Evolutionary conservation across 202 grass and related monocot species (phyloP), one percentile per base, ranked within the genome.

Genomic region (Cymbopogon flexuosus): DNA sequence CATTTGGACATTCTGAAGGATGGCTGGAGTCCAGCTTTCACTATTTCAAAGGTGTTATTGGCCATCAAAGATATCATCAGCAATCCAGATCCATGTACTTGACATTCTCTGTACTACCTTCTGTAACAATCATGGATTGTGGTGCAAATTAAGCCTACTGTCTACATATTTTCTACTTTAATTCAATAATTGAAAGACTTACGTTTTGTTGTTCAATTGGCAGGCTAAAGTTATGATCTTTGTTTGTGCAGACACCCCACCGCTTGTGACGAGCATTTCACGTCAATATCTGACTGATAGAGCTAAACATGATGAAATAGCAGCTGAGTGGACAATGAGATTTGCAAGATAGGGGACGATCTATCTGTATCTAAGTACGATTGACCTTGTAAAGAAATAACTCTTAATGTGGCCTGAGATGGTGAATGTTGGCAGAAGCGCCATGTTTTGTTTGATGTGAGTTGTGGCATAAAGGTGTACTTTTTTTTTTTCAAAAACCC

Each of bases 31-130:
- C 92, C 96, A 45, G 90, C 89, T 68, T 90, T 90, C 57, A 99
- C 96, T 60, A 93, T 99, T 85, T 99, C 96, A 39, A 96, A 96
- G 77, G 86, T 96, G 36, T 85, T 99, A 56, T 47, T 93, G 11
- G 89, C 90, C 27, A 96, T 99, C 72, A 90, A 88, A 84, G 78
- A 78, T 45, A 79, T 99, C 89, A 81, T 99, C 87, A 81, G 75
- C 76, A 96, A 93, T 73, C 89, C 96, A 5, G 87, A 93, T 84
- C 92, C 96, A 78, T 95, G 96, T 98, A 97, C 74, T 66, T 22
- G 30, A 73, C 18, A 81, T 79, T 88, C 16, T 70, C 45, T 92
- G 31, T 73, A 68, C 19, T 63, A n/a, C 46, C 61, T 84, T 84
- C n/a, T 24, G 27, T 67, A 45, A 18, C n/a, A 60, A 13, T 16